A percentile compares a stretch with the other conserved stretches of the same genome.
Conservation (phyloP, 1,284 basidiomycete species). For the Meira miltonrushii region DNA sequence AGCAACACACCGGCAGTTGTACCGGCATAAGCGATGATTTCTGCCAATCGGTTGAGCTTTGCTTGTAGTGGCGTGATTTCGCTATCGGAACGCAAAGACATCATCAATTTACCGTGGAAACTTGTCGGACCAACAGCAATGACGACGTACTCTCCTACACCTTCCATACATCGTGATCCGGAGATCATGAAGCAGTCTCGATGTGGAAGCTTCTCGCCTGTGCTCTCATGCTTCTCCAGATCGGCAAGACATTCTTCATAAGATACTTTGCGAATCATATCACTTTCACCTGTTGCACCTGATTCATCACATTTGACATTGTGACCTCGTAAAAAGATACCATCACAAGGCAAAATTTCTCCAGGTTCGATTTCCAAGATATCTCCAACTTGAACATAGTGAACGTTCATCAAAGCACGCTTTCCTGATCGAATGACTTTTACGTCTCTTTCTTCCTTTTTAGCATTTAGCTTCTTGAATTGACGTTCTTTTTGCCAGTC, state of each 20-base stretch:
- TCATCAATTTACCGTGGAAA: slow-evolving; percentile 76
- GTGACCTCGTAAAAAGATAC: slow-evolving; percentile 84
- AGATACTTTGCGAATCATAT: slow-evolving; percentile 81
- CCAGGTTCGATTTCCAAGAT: slow-evolving; percentile 87
- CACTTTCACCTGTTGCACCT: slow-evolving; percentile 90
- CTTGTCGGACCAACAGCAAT: slow-evolving; percentile 84
- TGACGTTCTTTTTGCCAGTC: slow-evolving; percentile 98
- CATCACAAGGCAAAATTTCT: slow-evolving; percentile 91
- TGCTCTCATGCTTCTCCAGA: slow-evolving; percentile 49
- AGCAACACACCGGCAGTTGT: slow-evolving; percentile 74
- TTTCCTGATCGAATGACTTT: slow-evolving; percentile 81
- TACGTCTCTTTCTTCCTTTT: slow-evolving; percentile 89
- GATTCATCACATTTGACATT: slow-evolving; percentile 95
- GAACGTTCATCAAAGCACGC: slow-evolving; percentile 71
- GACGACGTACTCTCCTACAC: slow-evolving; percentile 85
- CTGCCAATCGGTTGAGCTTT: slow-evolving; percentile 87
- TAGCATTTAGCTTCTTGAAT: slow-evolving; percentile 84
- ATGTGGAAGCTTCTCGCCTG: slow-evolving; percentile 49
- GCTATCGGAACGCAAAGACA: slow-evolving; percentile 59
- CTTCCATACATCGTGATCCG: slow-evolving; percentile 91
- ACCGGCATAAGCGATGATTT: slow-evolving; percentile 87
- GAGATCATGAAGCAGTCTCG: slow-evolving; percentile 88
- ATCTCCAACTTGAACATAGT: slow-evolving; percentile 90
- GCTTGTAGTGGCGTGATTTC: slow-evolving; percentile 88
- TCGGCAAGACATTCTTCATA: slow-evolving; percentile 69